Base-by-base conservation (phyloP, 148 eudicot species). In the Polygonum maritimum region DNA sequence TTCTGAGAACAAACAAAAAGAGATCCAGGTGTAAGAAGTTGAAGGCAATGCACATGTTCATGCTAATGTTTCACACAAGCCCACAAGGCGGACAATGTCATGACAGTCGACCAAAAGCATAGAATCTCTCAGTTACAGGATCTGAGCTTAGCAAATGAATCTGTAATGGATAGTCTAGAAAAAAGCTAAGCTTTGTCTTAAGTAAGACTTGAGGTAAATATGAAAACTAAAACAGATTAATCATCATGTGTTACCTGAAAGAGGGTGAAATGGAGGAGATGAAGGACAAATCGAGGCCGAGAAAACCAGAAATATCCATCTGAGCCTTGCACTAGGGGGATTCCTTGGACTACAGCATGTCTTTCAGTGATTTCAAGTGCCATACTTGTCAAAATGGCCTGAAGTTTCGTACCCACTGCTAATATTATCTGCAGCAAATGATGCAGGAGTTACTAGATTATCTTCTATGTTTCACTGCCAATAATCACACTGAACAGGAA, bases 261-360 rank as follows among this genome's bases (percentile, higher is more conserved):
- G 77, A 94, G 85, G 16, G 89, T 89, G 78, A 85, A 87, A 76
- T 94, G 98, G 62, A 94, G 87, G 39, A 94, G 92, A 84, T 87
- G 78, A 36, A 94, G 88, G 73, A 90, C 55, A 31, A 94, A 80
- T 35, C 80, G 84, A 35, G 98, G 98, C 90, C 86, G 78, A 48
- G 82, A 63, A 83, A 94, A 92, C 98, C 98, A 94, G 76, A 94
- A 94, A 80, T 92, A 85, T 44, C 78, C 75, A 78, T 94, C 97
- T 10, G 97, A 90, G 77, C 92, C 91, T 87, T 94, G 94, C 18
- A 92, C 96, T 62, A 94, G 83, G 76, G 98, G 98, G 76, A 92
- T 94, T 77, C 98, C 98, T 79, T 92, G 97, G 31, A 94, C 89
- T 2, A 94, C 96, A 13, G 94, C 93, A 80, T 94, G 98, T 73